Conservation (phyloP, 2,329 filamentous ascomycete genomes). For the Phaeomoniella chlamydospora region DNA sequence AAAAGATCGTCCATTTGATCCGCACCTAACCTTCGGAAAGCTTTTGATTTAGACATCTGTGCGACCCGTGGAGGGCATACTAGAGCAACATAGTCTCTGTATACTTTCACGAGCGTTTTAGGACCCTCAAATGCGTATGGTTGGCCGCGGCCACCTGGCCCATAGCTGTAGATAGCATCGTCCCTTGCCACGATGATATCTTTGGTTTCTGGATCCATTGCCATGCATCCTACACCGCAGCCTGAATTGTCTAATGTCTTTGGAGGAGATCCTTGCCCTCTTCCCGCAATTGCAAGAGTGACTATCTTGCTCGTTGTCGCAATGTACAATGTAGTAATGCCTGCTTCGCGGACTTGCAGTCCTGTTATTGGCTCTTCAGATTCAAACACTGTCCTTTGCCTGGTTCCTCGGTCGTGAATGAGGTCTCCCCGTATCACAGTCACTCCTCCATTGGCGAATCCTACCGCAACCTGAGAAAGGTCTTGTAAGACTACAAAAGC, state of each 20-base stretch:
- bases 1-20: conserved; percentile 63
- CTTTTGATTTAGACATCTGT: conserved; percentile 38
- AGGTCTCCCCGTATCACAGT: conserved; percentile 87
- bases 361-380: conserved; percentile 94
- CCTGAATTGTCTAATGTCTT: conserved; percentile 80
- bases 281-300: conserved; percentile 72
- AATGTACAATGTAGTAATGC: conserved; percentile 69
- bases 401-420: conserved; percentile 86
- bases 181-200: conserved; percentile 87
- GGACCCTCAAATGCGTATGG: conserved; percentile 84
- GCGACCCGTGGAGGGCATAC: conserved; percentile 61
- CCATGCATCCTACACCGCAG: conserved; percentile 91
- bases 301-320: conserved; percentile 80
- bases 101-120: conserved; percentile 68
- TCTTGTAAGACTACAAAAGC: conserved; percentile 80
- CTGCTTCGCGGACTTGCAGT: conserved; percentile 56
- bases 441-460: conserved; percentile 89
- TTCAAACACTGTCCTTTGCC: conserved; percentile 88
- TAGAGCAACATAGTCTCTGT: conserved; percentile 74
- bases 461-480: conserved; percentile 81
- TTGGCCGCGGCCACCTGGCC: conserved; percentile 66
- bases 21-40: conserved; percentile 60
- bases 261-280: conserved; percentile 77
- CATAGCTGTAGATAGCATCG: conserved; percentile 93
- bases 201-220: conserved; percentile 61